A percentile compares a stretch with the other conserved stretches of the same genome.
These are phyloP conservation scores for Trichosporon ovoides DNA, from an alignment of 1,284 basidiomycete genomes.

Conservation along the genomic window DNA sequence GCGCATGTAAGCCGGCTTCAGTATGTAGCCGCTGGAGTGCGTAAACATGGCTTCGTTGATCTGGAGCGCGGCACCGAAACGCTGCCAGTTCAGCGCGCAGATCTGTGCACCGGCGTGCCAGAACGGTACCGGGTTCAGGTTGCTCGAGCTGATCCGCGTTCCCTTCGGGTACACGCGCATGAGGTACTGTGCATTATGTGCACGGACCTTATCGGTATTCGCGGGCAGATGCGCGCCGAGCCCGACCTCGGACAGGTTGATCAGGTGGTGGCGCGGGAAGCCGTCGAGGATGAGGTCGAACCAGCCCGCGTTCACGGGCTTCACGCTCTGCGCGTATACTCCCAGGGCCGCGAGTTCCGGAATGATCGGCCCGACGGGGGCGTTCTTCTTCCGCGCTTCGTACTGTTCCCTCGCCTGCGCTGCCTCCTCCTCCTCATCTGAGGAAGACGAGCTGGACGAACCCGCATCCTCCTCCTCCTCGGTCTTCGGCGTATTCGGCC, in stretches of 20 bases:
- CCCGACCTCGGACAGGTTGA: conserved; percentile 20
- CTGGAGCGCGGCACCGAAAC: conserved; percentile 61
- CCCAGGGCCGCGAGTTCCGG: conserved; percentile 15
- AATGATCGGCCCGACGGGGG: conserved; percentile 9
- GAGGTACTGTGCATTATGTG: conserved; percentile 79
- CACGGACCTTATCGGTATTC: conserved; percentile 47
- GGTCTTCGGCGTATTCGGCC: neutral
- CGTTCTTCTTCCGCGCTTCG: conserved; percentile 4
- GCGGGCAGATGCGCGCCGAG: conserved; percentile 12
- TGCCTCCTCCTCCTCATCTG: neutral
- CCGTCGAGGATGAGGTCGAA: conserved; percentile 8
- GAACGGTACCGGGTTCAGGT: conserved; percentile 82
- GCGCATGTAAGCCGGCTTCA: conserved; percentile 62
- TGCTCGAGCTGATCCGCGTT: conserved; percentile 71
- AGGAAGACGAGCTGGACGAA: neutral
- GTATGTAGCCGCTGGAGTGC: conserved; percentile 77
- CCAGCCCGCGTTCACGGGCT: conserved; percentile 18
- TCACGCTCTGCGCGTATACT: conserved; percentile 18
- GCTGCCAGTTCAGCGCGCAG: conserved; percentile 97
- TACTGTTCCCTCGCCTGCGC: conserved; percentile 1
- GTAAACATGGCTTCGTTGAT: conserved; percentile 92
- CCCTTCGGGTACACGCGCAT: conserved; percentile 88
- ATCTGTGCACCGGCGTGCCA: conserved; percentile 89
- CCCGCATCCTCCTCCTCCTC: conserved; percentile 5
- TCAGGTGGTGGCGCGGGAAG: conserved; percentile 17